These are phyloP conservation scores for Pseudonitzschia multistriata DNA, from an alignment of 108 stramenopile genomes.

Conservation along the genomic window DNA sequence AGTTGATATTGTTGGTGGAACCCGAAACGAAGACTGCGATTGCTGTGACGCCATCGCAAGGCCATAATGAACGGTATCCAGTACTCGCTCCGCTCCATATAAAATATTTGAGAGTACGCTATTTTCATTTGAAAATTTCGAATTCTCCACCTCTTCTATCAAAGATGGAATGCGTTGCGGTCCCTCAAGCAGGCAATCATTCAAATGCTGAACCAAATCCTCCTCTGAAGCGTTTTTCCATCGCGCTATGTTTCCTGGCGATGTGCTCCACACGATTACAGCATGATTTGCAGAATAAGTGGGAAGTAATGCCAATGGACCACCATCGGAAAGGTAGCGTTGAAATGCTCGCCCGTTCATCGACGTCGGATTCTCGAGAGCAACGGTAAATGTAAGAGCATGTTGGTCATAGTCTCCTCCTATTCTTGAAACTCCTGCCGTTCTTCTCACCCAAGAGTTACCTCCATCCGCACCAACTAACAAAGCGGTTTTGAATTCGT, in stretches of 20 bases:
- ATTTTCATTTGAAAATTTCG: neutral
- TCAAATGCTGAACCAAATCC: conserved; percentile 49
- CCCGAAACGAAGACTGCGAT: conserved; percentile 20
- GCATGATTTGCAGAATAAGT: conserved; percentile 70
- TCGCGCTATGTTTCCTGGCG: conserved; percentile 44
- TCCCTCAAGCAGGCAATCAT: conserved; percentile 61
- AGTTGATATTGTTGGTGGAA: conserved; percentile 35
- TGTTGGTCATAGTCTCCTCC: conserved; percentile 61
- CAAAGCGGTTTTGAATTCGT: conserved; percentile 30
- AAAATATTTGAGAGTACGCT: conserved; percentile 30
- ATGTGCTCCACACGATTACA: conserved; percentile 83
- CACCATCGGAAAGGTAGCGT: conserved; percentile 62
- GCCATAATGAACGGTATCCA: conserved; percentile 52
- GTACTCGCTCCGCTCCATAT: conserved; percentile 45
- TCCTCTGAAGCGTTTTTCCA: conserved; percentile 32
- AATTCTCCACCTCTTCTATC: neutral
- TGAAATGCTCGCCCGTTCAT: conserved; percentile 69
- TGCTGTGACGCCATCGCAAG: conserved; percentile 44
- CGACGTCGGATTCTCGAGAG: conserved; percentile 37
- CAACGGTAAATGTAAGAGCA: conserved; percentile 79
- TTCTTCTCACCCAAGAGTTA: conserved; percentile 64
- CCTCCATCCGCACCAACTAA: conserved; percentile 83
- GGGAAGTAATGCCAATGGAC: conserved; percentile 77
- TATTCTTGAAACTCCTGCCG: conserved; percentile 33
- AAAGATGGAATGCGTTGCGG: conserved; percentile 53